These are phyloP conservation scores for Hortiboletus flavorubellus DNA, from an alignment of 768 basidiomycete genomes.

Conservation along the genomic window DNA sequence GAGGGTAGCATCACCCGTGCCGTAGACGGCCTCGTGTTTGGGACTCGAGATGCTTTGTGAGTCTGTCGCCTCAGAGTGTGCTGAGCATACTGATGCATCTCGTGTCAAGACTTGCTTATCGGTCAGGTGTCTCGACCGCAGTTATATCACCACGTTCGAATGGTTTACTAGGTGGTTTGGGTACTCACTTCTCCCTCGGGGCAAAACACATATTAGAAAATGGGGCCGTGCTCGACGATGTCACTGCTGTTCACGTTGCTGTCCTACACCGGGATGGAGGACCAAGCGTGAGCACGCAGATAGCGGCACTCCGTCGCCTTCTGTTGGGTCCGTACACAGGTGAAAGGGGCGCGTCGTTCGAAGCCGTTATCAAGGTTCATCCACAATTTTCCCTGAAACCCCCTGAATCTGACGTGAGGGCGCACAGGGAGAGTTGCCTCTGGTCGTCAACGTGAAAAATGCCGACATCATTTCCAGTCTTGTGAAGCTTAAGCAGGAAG, in stretches of 20 bases:
- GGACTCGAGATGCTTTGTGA: slow-evolving; percentile 47
- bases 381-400: background rate
- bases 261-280: slow-evolving; percentile 29
- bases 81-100: slow-evolving; percentile 3
- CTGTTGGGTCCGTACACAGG: slow-evolving; percentile 35
- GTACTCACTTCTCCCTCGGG: slow-evolving; percentile 57
- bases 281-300: slow-evolving; percentile 60
- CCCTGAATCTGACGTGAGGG: slow-evolving; percentile 7
- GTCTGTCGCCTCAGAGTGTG: slow-evolving; percentile 11
- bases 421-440: slow-evolving; percentile 50
- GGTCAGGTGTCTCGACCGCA: slow-evolving; percentile 67
- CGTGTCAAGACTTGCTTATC: slow-evolving; percentile 60
- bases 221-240: slow-evolving; percentile 64
- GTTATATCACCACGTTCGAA: slow-evolving; percentile 54
- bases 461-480: slow-evolving; percentile 77
- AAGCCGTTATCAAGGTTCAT: slow-evolving; percentile 37
- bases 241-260: slow-evolving; percentile 62
- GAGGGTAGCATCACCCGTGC: slow-evolving; percentile 50
- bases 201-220: slow-evolving; percentile 54
- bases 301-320: slow-evolving; percentile 50
- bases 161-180: slow-evolving; percentile 62
- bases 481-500: slow-evolving; percentile 54
- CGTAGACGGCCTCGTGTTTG: slow-evolving; percentile 60
- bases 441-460: slow-evolving; percentile 65
- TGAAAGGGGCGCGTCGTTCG: slow-evolving; percentile 31